phyloP scores from a whole-genome alignment of 2,329 filamentous ascomycete species.

The Pestalotiopsis fici region DNA sequence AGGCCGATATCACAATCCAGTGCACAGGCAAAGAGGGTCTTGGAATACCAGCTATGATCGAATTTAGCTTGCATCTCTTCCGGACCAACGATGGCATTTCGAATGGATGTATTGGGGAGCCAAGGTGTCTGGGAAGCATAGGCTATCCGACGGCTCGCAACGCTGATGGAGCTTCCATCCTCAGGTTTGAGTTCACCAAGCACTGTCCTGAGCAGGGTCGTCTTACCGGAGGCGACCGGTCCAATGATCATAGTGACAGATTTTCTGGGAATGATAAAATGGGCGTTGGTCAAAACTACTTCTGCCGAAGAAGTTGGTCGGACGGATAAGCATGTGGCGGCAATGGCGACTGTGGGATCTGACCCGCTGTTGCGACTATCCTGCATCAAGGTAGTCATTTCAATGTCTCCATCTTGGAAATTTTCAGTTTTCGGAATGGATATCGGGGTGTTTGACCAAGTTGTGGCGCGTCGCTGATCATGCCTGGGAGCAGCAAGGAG shows the following conservation, averaged over 20 bases:
- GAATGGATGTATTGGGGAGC: neutral
- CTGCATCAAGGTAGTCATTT: neutral
- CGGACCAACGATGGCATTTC: neutral
- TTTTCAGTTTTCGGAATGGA: neutral
- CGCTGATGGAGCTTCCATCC: constrained; percentile 20
- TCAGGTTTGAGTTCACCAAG: constrained; percentile 34
- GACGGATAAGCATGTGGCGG: neutral
- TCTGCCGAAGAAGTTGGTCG: neutral
- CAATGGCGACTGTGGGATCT: neutral
- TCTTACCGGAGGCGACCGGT: constrained; percentile 46
- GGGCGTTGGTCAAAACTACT: constrained; percentile 20
- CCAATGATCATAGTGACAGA: constrained; percentile 41
- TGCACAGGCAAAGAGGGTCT: neutral
- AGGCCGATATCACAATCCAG: neutral
- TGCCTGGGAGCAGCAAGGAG: constrained; percentile 21
- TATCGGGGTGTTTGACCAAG: constrained; percentile 19
- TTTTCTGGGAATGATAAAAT: constrained; percentile 28
- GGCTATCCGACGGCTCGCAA: constrained; percentile 9
- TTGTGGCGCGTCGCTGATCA: constrained; percentile 15
- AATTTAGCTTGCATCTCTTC: neutral
- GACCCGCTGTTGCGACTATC: neutral
- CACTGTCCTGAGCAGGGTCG: constrained; percentile 41
- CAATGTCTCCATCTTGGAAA: neutral
- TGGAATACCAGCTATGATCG: neutral
- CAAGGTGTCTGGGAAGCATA: neutral